phyloP scores from a whole-genome alignment of 2,329 filamentous ascomycete species.

The Aspergillus sp. region DNA sequence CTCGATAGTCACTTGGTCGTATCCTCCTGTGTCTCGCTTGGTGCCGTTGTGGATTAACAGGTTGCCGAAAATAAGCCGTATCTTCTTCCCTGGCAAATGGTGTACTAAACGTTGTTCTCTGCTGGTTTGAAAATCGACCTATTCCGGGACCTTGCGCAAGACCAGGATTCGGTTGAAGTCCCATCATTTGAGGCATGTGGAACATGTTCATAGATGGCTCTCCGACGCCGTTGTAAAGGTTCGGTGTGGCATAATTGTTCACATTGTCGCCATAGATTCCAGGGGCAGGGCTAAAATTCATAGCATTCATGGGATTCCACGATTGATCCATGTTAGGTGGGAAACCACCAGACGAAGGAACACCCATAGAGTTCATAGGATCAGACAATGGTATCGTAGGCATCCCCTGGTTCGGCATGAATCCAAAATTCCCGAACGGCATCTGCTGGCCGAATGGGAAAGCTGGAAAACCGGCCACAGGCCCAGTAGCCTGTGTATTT shows the following conservation, averaged over 20 bases:
- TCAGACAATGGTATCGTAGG: constrained; percentile 38
- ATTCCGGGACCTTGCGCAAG: constrained; percentile 37
- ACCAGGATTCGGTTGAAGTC: constrained; percentile 32
- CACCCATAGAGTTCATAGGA: constrained; percentile 46
- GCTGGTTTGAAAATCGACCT: constrained; percentile 59
- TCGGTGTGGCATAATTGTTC: constrained; percentile 34
- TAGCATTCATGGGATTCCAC: constrained; percentile 50
- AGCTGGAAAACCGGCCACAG: constrained; percentile 18
- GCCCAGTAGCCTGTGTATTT: constrained; percentile 20
- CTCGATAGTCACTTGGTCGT: constrained; percentile 86
- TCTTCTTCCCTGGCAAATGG: constrained; percentile 69
- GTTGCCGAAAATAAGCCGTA: constrained; percentile 91
- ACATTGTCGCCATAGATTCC: constrained; percentile 39
- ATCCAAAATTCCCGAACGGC: constrained; percentile 35
- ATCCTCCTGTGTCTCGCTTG: constrained; percentile 77
- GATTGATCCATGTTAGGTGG: constrained; percentile 36
- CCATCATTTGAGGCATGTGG: constrained; percentile 35
- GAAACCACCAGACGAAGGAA: constrained; percentile 34
- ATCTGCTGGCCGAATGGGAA: constrained; percentile 39
- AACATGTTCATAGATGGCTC: constrained; percentile 42
- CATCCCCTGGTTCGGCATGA: constrained; percentile 36
- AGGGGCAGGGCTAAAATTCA: constrained; percentile 40
- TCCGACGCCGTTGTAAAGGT: constrained; percentile 39
- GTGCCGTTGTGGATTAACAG: constrained; percentile 90
- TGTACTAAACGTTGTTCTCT: constrained; percentile 56